Base-by-base conservation (phyloP, 306 rosid species). In the Notholithocarpus densiflorus region DNA sequence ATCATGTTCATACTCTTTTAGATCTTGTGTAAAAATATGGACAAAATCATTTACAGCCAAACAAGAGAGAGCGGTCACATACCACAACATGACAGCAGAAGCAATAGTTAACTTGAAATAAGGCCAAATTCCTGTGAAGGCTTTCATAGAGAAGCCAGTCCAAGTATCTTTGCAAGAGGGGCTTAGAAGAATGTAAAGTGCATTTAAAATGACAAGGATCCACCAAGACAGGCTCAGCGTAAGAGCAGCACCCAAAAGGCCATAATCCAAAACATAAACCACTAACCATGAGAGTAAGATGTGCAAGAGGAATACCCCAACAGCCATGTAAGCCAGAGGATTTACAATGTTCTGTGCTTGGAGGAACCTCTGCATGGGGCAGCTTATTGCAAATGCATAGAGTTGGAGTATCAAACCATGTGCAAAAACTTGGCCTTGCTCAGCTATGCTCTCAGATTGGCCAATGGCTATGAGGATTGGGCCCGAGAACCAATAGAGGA, bases 341-440 rank as follows among this genome's bases (percentile, higher is more conserved):
- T 89, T 89, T 62, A 90, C 97, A 45, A 90, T 85, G 86, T 90
- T 89, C 80, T 93, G 97, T 4, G 94, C 91, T 82, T 93, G 96
- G 19, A 93, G 94, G 70, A 81, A 93, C 85, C 97, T 90, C 81
- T 90, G 92, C 87, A 90, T 82, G 10, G 97, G 97, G 73, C 96
- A 89, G 79, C 78, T 29, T 27, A 86, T 43, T 3, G 97, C 87
- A 78, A 93, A 90, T 56, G 96, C 96, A 60, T 88, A 89, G 72
- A 93, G 88, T 43, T 93, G 97, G 60, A 24, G 90, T 40, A 90
- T 84, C 13, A 90, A 29, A 10, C 94, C 97, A 0, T 85, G 79
- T 0, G 96, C 88, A 59, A 88, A 88, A 21, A 88, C 4, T 55
- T 89, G 89, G 5, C 90, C 97, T 65, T 62, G 73, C 60, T 45